Percentiles rank a stretch among this genome's conserved stretches.
Conservation (phyloP, 257 asterid species). For the Oldenlandia corymbosa region DNA sequence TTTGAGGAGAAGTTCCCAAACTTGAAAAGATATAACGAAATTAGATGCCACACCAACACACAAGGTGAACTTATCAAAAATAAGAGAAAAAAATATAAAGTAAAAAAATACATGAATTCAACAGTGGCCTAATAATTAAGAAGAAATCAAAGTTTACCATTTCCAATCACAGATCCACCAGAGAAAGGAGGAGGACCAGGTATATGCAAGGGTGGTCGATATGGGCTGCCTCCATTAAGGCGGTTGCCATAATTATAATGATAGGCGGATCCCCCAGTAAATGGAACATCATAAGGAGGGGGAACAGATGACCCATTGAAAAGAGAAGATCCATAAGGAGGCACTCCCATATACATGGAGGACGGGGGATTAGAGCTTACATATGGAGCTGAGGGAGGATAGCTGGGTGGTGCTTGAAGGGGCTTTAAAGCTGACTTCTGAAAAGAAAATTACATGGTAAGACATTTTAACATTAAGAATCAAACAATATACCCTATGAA, state of each 20-base stretch:
- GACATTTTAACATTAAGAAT: background rate
- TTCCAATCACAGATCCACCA: conserved; percentile 63
- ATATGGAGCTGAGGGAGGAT: conserved; percentile 57
- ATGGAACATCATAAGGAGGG: conserved; percentile 77
- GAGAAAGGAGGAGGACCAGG: conserved; percentile 71
- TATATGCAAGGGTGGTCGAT: conserved; percentile 62
- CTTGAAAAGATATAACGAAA: background rate
- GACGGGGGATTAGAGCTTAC: conserved; percentile 68
- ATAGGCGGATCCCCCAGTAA: conserved; percentile 74
- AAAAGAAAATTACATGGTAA: conserved; percentile 12
- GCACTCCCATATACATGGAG: conserved; percentile 70
- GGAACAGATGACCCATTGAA: conserved; percentile 67
- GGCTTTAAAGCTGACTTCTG: conserved; percentile 70
- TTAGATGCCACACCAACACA: no score
- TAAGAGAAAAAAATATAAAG: background rate
- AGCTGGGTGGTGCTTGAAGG: conserved; percentile 59
- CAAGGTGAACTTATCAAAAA: background rate
- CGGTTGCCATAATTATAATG: conserved; percentile 76
- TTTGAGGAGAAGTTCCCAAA: background rate
- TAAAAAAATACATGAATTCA: background rate
- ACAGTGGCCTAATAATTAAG: background rate
- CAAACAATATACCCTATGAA: background rate
- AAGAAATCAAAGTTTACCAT: conserved; percentile 33
- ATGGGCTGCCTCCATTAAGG: conserved; percentile 75
- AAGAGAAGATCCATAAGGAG: conserved; percentile 74